Conservation (phyloP, 352 stramenopile genomes). For the Pythium phragmiticola region DNA sequence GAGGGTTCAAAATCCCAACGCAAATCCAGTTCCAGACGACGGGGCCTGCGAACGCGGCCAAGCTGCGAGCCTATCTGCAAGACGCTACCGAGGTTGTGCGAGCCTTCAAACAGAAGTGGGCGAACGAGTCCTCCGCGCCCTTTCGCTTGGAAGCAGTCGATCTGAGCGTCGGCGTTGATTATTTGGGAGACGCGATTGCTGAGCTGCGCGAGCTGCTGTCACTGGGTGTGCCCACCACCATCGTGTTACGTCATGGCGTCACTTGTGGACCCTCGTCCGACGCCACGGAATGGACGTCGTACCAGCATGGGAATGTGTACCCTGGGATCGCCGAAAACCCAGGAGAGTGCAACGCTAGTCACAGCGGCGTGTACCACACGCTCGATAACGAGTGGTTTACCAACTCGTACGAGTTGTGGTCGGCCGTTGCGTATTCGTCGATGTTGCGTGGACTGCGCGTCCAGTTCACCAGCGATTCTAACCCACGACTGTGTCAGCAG, state of each 20-base stretch:
- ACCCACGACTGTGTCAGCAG: neutral
- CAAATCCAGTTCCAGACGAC: neutral
- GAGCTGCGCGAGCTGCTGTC: constrained; percentile 2
- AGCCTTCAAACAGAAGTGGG: neutral
- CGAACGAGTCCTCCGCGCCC: neutral
- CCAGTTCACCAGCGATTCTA: neutral
- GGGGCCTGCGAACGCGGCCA: neutral
- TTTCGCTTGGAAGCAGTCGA: constrained; percentile 2
- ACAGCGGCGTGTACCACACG: neutral
- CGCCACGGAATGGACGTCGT: neutral
- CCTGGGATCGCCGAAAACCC: neutral
- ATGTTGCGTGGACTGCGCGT: neutral
- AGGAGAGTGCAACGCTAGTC: neutral
- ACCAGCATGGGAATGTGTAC: neutral
- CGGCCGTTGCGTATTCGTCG: neutral
- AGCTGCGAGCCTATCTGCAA: neutral
- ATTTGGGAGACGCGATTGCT: neutral
- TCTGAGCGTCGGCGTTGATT: neutral
- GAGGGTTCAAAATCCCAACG: neutral
- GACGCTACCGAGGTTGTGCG: neutral
- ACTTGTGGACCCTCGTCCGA: neutral
- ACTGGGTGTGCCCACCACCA: neutral
- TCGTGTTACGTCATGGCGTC: neutral
- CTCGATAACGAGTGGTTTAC: neutral
- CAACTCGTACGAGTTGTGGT: constrained; percentile 14